Conservation (phyloP, 768 basidiomycete genomes). For the Kwoniella sp. region DNA sequence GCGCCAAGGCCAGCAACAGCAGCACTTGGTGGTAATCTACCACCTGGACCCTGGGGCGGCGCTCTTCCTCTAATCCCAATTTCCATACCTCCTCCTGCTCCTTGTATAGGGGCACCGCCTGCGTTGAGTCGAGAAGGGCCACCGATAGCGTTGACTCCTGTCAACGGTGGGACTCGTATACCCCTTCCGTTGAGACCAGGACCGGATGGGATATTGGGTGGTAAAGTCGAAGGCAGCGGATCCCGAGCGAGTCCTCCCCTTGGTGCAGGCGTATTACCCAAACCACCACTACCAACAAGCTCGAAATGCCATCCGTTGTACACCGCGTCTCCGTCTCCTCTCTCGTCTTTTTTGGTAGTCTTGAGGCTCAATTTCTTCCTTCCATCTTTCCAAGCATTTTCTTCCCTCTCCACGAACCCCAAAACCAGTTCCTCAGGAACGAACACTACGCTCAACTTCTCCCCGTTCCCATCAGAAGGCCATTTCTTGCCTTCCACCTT, state of each 20-base stretch:
- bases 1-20: not conserved
- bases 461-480: constrained; percentile 45
- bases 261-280: constrained; percentile 16
- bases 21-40: not conserved
- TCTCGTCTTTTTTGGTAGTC: constrained; percentile 12
- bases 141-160: constrained; percentile 24
- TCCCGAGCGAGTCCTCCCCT: constrained; percentile 7
- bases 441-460: constrained; percentile 47
- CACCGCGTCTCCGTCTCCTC: too few relatives aligned
- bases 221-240: constrained; percentile 2
- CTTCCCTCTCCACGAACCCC: constrained; percentile 48
- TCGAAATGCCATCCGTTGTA: constrained; percentile 33
- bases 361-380: constrained; percentile 49
- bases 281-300: constrained; percentile 20
- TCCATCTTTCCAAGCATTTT: constrained; percentile 52
- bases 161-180: constrained; percentile 12
- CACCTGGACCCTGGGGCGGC: not conserved
- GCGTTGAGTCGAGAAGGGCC: not conserved
- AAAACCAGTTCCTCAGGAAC: constrained; percentile 42
- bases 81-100: constrained; percentile 9
- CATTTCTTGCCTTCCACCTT: constrained; percentile 39
- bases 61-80: constrained; percentile 23
- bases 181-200: not conserved
- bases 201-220: not conserved
- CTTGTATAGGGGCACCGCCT: not conserved